Base-by-base conservation (phyloP, 2,329 filamentous ascomycete species). In the Grosmannia serpens region DNA sequence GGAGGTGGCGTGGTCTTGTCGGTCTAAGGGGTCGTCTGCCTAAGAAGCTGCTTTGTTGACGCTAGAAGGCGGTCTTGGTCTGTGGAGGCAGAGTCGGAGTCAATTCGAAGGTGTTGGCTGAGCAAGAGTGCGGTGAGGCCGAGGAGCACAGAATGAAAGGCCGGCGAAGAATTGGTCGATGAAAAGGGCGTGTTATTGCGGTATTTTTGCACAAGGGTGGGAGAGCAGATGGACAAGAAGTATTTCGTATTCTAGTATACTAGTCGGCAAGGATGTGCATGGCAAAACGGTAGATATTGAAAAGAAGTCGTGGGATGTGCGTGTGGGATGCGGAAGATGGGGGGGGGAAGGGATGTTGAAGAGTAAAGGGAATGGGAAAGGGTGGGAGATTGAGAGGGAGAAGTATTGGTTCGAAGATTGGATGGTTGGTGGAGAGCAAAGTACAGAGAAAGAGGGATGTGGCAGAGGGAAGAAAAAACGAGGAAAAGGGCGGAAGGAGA, bases 401-500 rank as follows among this genome's bases (percentile, higher is more conserved):
- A 51, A 51, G 47, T 51, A 33, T 44, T 55, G 53, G 13, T 24
- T 22, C 44, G 20, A 56, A 49, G 44, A 56, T 41, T 29, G 27
- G 38, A 46, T 17, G 38, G 44, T 55, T 56, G 54, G 54, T 52
- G 49, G 54, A 56, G 44, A 49, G 54, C 49, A 20, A 52, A 33
- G 35, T n/a, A 31, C 22, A 46, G 10, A 51, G 46, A 13, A 49
- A 26, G 22, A 24, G 46, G 24, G 41, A 8, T 3, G 22, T 3
- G 44, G 24, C 10, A 27, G 46, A 15, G 9, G 27, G n/a, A 15
- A 44, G 44, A 22, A 38, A 50, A 55, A 46, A 33, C 29, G 44
- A 56, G 54, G 44, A 46, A 51, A 33, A 38, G 46, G 29, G 49
- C 49, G 47, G 55, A 22, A 41, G 27, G n/a, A 31, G 26, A 22